Conservation (phyloP, 2,329 filamentous ascomycete genomes). For the Nemania sp. region DNA sequence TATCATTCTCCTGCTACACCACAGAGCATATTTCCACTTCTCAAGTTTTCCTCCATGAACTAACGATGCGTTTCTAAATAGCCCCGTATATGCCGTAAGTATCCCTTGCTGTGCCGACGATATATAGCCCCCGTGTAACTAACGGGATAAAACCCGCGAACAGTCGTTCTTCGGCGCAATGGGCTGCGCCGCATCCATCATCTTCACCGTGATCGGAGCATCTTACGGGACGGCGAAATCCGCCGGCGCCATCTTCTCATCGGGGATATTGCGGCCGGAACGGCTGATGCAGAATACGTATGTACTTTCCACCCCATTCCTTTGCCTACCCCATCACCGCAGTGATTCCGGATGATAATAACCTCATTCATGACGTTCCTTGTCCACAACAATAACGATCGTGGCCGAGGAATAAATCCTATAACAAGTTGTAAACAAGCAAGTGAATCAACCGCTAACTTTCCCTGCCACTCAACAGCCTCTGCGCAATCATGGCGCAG, state of each 20-base stretch:
- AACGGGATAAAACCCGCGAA: not conserved
- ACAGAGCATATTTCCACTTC: not conserved
- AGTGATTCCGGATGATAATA: not conserved
- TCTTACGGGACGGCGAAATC: slow-evolving; percentile 99
- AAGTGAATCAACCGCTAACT: not conserved
- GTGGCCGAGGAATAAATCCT: no score
- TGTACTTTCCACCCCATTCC: not conserved
- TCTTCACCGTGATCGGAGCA: slow-evolving; percentile 93
- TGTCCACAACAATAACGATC: no score
- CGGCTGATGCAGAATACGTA: slow-evolving; percentile 49
- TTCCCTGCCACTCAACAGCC: slow-evolving; percentile 16
- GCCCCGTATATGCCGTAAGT: slow-evolving; percentile 51
- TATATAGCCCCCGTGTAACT: not conserved
- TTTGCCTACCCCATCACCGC: not conserved
- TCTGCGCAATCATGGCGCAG: slow-evolving; percentile 52
- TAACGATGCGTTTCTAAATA: slow-evolving; percentile 23
- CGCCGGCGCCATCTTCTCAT: slow-evolving; percentile 53
- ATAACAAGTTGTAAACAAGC: no score
- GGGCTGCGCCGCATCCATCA: slow-evolving; percentile 84
- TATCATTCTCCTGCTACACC: not conserved
- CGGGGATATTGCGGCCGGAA: slow-evolving; percentile 49
- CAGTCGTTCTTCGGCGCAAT: slow-evolving; percentile 79
- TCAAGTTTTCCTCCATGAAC: not conserved
- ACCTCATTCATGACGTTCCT: no score
- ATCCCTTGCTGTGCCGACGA: not conserved